Percentiles rank a stretch among this genome's conserved stretches.
Evolutionary conservation across 352 stramenopile species (phyloP).

Genomic region (Phytophthora agathidicida): DNA sequence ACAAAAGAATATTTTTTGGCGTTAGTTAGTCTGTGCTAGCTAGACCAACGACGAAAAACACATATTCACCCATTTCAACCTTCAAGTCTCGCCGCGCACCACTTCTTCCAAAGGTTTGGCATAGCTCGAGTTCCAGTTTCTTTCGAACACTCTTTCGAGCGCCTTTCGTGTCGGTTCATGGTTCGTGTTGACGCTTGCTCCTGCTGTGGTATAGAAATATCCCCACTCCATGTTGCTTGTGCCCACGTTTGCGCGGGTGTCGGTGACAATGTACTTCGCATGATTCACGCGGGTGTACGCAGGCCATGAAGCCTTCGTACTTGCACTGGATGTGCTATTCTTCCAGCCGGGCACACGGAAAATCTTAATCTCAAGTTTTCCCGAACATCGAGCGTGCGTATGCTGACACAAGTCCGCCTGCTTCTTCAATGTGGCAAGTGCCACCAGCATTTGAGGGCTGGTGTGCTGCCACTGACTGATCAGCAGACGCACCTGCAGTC

Average conservation of each 20-base stretch:
- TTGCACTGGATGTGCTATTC: slow-evolving; percentile 52
- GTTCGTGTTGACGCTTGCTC: slow-evolving; percentile 81
- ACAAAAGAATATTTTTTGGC: too few relatives aligned
- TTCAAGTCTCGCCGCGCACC: not conserved
- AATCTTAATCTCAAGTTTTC: slow-evolving; percentile 70
- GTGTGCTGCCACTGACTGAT: slow-evolving; percentile 85
- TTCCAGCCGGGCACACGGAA: slow-evolving; percentile 81
- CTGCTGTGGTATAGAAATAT: slow-evolving; percentile 88
- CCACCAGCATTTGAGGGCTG: slow-evolving; percentile 56
- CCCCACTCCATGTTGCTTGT: slow-evolving; percentile 90
- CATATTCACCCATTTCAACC: not conserved
- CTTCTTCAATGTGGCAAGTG: slow-evolving; percentile 50
- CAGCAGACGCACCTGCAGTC: slow-evolving; percentile 62
- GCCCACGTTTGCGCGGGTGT: slow-evolving; percentile 79
- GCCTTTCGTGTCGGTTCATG: slow-evolving; percentile 53
- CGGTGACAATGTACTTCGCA: slow-evolving; percentile 87
- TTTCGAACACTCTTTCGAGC: slow-evolving; percentile 68
- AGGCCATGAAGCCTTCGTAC: slow-evolving; percentile 48
- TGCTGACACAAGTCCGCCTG: slow-evolving; percentile 53
- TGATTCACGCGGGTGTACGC: slow-evolving; percentile 84
- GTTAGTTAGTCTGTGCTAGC: slow-evolving; percentile 2
- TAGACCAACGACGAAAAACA: slow-evolving; percentile 1
- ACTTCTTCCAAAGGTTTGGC: slow-evolving; percentile 41
- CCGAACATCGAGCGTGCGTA: slow-evolving; percentile 46
- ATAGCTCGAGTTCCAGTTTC: slow-evolving; percentile 83